Evolutionary conservation across 495 filamentous ascomycete species (phyloP).

Genomic region (Hypomontagnella monticulosa): DNA sequence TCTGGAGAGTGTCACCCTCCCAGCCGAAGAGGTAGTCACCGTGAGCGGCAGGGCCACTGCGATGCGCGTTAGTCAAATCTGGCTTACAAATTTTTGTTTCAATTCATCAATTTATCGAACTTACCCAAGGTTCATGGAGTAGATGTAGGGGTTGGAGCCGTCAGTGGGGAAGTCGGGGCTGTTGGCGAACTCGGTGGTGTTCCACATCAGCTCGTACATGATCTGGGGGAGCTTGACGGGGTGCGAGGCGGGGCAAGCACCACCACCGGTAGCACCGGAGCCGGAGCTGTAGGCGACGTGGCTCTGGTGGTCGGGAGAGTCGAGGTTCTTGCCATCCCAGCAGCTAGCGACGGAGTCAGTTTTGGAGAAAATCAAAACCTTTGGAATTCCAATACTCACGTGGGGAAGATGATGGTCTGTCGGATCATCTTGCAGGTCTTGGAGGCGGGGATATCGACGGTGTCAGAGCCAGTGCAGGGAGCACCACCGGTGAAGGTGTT

Average conservation of each 20-base stretch:
- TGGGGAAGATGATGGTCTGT: slow-evolving; percentile 70
- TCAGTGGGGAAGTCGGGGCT: slow-evolving; percentile 63
- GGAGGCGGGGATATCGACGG: slow-evolving; percentile 63
- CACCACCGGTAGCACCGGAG: slow-evolving; percentile 60
- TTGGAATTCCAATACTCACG: slow-evolving; percentile 39
- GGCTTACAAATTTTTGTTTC: neutral
- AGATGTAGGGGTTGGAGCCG: slow-evolving; percentile 65
- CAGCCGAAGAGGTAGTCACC: slow-evolving; percentile 86
- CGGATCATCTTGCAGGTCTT: slow-evolving; percentile 65
- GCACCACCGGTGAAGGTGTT: slow-evolving; percentile 57
- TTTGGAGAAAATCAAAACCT: neutral
- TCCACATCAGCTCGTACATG: slow-evolving; percentile 77
- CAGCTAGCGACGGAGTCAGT: slow-evolving; percentile 47
- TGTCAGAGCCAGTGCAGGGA: slow-evolving; percentile 61
- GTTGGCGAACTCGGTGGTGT: slow-evolving; percentile 64
- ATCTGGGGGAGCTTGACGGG: slow-evolving; percentile 71
- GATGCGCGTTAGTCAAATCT: neutral
- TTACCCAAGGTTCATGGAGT: slow-evolving; percentile 62
- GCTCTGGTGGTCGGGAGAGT: slow-evolving; percentile 69
- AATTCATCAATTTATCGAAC: slow-evolving; percentile 27
- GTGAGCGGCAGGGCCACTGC: slow-evolving; percentile 63
- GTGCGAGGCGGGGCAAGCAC: slow-evolving; percentile 67
- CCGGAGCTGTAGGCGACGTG: slow-evolving; percentile 69
- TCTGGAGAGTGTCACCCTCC: slow-evolving; percentile 71
- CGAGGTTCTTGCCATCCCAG: slow-evolving; percentile 66